Evolutionary conservation across 352 stramenopile genomes (phyloP).

Genomic region (Phytophthora meadii): DNA sequence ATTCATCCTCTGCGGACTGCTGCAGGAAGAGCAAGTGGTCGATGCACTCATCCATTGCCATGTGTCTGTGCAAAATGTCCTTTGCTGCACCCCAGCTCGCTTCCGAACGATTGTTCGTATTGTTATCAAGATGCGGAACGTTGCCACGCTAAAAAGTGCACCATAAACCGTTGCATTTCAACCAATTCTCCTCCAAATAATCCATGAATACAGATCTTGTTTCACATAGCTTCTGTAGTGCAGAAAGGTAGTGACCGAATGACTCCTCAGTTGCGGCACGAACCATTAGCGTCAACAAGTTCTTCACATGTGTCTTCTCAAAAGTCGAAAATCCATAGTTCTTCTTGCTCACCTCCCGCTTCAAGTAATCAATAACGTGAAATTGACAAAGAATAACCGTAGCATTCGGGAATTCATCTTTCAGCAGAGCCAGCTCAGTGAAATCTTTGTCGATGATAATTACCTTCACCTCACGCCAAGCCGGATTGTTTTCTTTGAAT

Average conservation of each 20-base stretch:
- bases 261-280: neutral
- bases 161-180: conserved; percentile 12
- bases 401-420: conserved; percentile 5
- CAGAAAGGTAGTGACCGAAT: conserved; percentile 7
- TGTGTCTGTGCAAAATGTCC: conserved; percentile 4
- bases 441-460: conserved; percentile 20
- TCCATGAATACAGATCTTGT: neutral
- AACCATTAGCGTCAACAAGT: conserved; percentile 11
- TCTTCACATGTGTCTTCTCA: conserved; percentile 16
- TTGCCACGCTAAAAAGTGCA: conserved; percentile 3
- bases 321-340: conserved; percentile 1
- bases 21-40: conserved; percentile 14
- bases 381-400: conserved; percentile 18
- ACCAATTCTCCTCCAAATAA: conserved; percentile 11
- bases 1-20: conserved; percentile 9
- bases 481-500: conserved; percentile 15
- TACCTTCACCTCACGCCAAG: conserved; percentile 10
- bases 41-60: conserved; percentile 19
- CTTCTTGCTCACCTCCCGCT: conserved; percentile 13
- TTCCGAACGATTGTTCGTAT: conserved; percentile 15
- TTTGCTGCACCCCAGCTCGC: conserved; percentile 14
- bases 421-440: neutral
- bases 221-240: conserved; percentile 1
- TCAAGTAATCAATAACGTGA: conserved; percentile 21
- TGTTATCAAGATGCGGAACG: conserved; percentile 22